phyloP scores from a whole-genome alignment of 1,139 yeast species.

The Zygoascus meyerae region DNA sequence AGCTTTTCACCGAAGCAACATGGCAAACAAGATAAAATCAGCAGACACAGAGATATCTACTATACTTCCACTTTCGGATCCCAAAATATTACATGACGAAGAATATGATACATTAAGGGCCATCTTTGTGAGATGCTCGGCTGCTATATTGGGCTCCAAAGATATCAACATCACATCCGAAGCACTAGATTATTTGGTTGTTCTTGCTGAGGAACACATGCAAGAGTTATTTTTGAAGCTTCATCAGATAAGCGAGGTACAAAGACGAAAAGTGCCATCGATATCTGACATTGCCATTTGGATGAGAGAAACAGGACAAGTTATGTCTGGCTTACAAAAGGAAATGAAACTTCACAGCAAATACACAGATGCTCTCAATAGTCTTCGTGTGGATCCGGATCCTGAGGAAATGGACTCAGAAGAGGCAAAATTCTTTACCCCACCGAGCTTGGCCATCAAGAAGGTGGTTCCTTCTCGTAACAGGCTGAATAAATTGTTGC shows the following conservation, averaged over 20 bases:
- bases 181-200: constrained; percentile 32
- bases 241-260: constrained; percentile 55
- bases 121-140: constrained; percentile 25
- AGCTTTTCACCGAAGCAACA: no score
- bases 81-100: neutral
- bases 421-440: constrained; percentile 23
- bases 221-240: constrained; percentile 43
- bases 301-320: constrained; percentile 42
- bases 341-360: constrained; percentile 33
- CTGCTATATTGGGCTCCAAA: constrained; percentile 26
- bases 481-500: constrained; percentile 50
- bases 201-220: constrained; percentile 45
- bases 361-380: constrained; percentile 25
- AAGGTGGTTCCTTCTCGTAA: constrained; percentile 41
- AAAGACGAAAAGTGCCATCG: constrained; percentile 59
- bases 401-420: constrained; percentile 23
- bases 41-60: no score
- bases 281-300: constrained; percentile 51
- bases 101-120: constrained; percentile 16
- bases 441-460: constrained; percentile 26
- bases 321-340: constrained; percentile 41
- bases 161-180: constrained; percentile 19
- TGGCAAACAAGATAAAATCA: no score
- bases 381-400: constrained; percentile 26
- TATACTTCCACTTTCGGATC: neutral